Evolutionary conservation across 2,329 filamentous ascomycete species (phyloP).

Genomic region (Plenodomus tracheiphilus): DNA sequence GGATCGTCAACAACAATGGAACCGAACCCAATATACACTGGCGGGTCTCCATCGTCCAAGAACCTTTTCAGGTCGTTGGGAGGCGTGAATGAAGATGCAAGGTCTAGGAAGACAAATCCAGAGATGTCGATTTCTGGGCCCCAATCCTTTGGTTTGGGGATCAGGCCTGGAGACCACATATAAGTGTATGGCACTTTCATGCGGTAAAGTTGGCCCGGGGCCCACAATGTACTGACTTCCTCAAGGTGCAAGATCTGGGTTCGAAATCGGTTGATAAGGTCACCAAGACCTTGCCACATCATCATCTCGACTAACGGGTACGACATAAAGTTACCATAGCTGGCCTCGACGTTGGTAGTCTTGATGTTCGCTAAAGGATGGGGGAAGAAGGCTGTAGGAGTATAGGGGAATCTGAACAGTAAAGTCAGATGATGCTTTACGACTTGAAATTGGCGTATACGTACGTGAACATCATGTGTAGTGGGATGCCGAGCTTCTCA

Average conservation of each 20-base stretch:
- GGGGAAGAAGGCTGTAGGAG: constrained; percentile 73
- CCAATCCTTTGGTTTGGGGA: constrained; percentile 71
- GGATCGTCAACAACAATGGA: constrained; percentile 76
- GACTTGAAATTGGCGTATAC: constrained; percentile 35
- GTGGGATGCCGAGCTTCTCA: constrained; percentile 72
- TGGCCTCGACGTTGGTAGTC: constrained; percentile 69
- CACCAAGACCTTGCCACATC: constrained; percentile 66
- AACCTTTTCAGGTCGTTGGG: constrained; percentile 55
- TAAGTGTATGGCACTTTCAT: constrained; percentile 78
- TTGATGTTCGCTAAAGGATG: constrained; percentile 79
- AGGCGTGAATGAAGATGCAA: constrained; percentile 64
- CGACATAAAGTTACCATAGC: constrained; percentile 78
- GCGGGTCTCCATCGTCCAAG: constrained; percentile 51
- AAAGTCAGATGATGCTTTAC: constrained; percentile 17
- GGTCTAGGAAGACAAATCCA: constrained; percentile 77
- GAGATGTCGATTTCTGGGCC: constrained; percentile 71
- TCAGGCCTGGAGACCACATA: constrained; percentile 63
- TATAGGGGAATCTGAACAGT: constrained; percentile 66
- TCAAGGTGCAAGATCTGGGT: constrained; percentile 70
- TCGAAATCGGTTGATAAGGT: constrained; percentile 75
- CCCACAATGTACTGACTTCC: constrained; percentile 76
- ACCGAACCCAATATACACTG: constrained; percentile 76
- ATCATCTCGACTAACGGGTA: constrained; percentile 83
- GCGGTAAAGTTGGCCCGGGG: constrained; percentile 71
- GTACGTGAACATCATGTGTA: constrained; percentile 88